Evolutionary conservation across 208 protist genomes (phyloP), one percentile per base, ranked within the genome.

Genomic region (Wallacemonas sp.): DNA sequence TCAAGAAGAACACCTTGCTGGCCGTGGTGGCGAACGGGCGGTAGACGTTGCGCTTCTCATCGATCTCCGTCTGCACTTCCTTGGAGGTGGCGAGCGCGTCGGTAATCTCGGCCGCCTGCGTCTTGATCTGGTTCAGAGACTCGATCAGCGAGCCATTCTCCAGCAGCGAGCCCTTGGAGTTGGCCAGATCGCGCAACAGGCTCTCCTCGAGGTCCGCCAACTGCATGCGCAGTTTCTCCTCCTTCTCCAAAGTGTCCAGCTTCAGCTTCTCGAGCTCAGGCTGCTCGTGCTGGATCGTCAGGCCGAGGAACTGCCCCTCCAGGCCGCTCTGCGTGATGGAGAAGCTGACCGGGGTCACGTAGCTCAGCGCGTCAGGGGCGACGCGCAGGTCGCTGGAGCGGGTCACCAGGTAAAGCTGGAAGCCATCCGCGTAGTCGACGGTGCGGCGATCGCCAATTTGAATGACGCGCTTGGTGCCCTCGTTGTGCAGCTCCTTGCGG

Each of bases 251-350:
- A 31, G 97, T 84, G 23, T 86, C 74, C 4, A 89, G 73, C 84
- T 98, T 98, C 73, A 97, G 77, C 75, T 88, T 67, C 79, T 99
- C 97, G 26, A 99, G 85, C 77, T 98, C 91, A 14, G 98, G 98
- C 84, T 99, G 92, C 83, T 99, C 98, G 70, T 98, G 83, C 73
- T 98, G 86, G 52, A 99, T 95, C 8, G 97, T 98, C 22, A 97
- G 67, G 16, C 91, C 90, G 29, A 99, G 84, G 55, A 99, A 95
- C 79, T 99, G 98, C n/a, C 94, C 94, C 67, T 99, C 95, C 31
- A 99, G 80, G 2, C 97, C 97, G 52, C 93, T 96, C n/a, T 89
- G 74, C 11, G 98, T 99, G 48, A 99, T 97, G 32, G 95, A 94
- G 77, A 99, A 99, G 83, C 98, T 99, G 41, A 99, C 82, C 14